Conservation (phyloP, 768 basidiomycete species). For the Mycena venus region DNA sequence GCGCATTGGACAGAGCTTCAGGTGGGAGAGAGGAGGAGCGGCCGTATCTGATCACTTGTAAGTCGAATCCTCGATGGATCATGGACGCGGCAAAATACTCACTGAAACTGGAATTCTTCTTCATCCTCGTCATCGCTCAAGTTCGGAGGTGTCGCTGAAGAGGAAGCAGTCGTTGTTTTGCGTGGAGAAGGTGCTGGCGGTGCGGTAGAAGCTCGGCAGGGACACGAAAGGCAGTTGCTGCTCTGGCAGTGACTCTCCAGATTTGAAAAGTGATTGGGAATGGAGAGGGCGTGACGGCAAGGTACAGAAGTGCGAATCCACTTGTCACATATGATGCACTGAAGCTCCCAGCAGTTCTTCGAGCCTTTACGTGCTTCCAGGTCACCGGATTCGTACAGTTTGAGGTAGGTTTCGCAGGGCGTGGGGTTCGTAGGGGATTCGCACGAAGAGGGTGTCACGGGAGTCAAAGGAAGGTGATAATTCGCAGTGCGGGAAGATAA, state of each 20-base stretch:
- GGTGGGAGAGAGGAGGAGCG: background rate
- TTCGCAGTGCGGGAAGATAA: background rate
- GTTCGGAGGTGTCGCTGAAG: background rate
- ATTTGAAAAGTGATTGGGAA: background rate
- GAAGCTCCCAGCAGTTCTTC: background rate
- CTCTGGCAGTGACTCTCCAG: background rate
- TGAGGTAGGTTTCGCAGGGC: background rate
- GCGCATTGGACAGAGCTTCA: too few relatives aligned
- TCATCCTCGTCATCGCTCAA: background rate
- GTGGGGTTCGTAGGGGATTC: too few relatives aligned
- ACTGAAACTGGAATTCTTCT: background rate
- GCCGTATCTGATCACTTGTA: background rate
- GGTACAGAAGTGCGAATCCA: background rate
- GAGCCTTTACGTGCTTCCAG: background rate
- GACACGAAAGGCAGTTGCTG: background rate
- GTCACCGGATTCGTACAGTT: background rate
- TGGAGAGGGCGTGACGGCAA: background rate
- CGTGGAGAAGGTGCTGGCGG: background rate
- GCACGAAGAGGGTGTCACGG: background rate
- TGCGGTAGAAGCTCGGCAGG: background rate
- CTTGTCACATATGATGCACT: background rate
- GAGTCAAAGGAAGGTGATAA: background rate
- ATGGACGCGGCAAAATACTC: background rate
- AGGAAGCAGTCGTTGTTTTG: background rate
- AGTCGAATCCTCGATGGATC: background rate